Percentiles rank a stretch among this genome's conserved stretches.
Evolutionary conservation across 139 green algal genomes (phyloP).

Genomic region (Pleodorina starrii): DNA sequence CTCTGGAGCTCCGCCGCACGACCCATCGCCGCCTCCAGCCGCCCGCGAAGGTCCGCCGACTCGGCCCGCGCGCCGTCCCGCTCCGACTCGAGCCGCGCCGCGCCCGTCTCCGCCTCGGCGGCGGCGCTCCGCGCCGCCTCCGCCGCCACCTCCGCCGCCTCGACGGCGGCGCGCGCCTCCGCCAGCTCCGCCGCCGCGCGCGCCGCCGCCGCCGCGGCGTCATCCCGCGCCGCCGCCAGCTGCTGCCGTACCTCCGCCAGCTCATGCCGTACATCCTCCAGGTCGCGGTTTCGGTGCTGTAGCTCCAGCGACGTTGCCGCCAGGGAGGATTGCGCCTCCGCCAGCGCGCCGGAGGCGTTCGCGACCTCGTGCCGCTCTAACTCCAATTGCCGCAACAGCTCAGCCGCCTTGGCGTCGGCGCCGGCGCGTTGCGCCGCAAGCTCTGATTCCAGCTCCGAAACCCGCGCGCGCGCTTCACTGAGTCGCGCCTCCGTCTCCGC

Average conservation of each 20-base stretch:
- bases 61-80: background rate
- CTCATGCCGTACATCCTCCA: constrained; percentile 20
- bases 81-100: background rate
- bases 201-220: background rate
- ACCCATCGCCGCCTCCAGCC: background rate
- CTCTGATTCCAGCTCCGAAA: constrained; percentile 22
- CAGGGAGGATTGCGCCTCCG: constrained; percentile 19
- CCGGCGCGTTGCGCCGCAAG: constrained; percentile 31
- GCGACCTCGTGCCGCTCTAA: constrained; percentile 1
- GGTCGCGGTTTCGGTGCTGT: background rate
- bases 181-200: constrained; percentile 12
- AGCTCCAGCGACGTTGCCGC: background rate
- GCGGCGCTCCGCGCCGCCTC: background rate
- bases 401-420: constrained; percentile 6
- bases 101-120: background rate
- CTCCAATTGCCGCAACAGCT: constrained; percentile 35
- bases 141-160: background rate
- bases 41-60: background rate
- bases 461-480: background rate
- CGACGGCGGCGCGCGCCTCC: background rate
- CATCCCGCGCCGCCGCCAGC: constrained; percentile 14
- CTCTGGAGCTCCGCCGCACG: constrained; percentile 34
- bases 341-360: background rate
- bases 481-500: background rate
- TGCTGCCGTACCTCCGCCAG: background rate